phyloP scores from a whole-genome alignment of 129 eudicot species.

The Sambucus nigra region DNA sequence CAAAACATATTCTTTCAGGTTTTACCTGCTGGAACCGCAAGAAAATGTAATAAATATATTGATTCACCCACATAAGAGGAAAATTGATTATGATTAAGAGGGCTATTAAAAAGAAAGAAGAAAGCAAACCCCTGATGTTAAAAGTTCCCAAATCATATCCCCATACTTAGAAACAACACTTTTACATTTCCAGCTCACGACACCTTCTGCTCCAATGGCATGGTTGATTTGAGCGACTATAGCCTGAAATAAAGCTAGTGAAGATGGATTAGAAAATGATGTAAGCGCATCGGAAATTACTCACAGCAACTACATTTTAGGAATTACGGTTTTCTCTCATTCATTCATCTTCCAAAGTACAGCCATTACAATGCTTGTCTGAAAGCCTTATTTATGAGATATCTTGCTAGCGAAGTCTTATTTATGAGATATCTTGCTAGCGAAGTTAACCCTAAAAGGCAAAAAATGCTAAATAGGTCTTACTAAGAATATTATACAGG shows the following conservation, averaged over 20 bases:
- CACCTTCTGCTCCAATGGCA: constrained; percentile 60
- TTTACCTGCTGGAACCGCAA: constrained; percentile 7
- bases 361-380: too few relatives aligned
- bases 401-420: too few relatives aligned
- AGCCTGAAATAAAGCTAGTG: constrained; percentile 16
- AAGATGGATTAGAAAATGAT: not conserved
- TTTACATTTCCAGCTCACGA: constrained; percentile 48
- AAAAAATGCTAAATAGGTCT: too few relatives aligned
- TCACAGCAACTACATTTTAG: too few relatives aligned
- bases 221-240: constrained; percentile 44
- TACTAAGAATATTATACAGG: too few relatives aligned
- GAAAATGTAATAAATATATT: not conserved
- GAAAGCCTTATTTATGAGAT: too few relatives aligned
- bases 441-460: too few relatives aligned
- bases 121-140: constrained; percentile 30
- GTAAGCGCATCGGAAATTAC: too few relatives aligned
- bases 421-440: too few relatives aligned
- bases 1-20: constrained; percentile 14
- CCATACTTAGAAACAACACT: constrained; percentile 41
- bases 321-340: too few relatives aligned
- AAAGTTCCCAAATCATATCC: constrained; percentile 38
- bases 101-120: not conserved
- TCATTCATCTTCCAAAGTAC: too few relatives aligned
- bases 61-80: not conserved
- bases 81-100: not conserved